phyloP scores from a whole-genome alignment of 257 asterid genomes.

The Parsonsia alboflavescens region DNA sequence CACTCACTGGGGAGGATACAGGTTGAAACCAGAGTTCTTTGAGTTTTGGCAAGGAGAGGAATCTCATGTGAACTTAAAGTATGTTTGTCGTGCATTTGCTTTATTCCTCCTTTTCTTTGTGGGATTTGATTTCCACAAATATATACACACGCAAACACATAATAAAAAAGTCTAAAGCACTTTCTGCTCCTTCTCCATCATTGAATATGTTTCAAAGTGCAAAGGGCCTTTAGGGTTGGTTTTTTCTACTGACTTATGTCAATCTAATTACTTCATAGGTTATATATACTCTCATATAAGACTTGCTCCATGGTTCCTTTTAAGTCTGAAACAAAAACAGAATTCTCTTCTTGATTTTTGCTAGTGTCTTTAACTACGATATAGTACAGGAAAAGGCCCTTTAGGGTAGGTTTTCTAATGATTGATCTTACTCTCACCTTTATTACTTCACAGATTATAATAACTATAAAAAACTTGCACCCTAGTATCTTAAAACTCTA shows the following conservation, averaged over 20 bases:
- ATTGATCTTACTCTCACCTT: background rate
- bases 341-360: too few relatives aligned
- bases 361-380: too few relatives aligned
- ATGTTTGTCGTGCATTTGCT: background rate
- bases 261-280: too few relatives aligned
- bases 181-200: background rate
- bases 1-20: slow-evolving; percentile 73
- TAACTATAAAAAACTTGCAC: background rate
- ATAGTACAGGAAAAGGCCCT: background rate
- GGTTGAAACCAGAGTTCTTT: slow-evolving; percentile 63
- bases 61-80: slow-evolving; percentile 39
- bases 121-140: background rate
- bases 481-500: background rate
- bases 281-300: too few relatives aligned
- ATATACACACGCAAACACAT: too few relatives aligned
- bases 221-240: too few relatives aligned
- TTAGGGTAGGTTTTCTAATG: background rate
- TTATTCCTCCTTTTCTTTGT: background rate
- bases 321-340: too few relatives aligned
- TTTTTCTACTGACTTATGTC: too few relatives aligned
- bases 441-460: background rate
- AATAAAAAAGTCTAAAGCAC: background rate
- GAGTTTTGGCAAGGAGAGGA: slow-evolving; percentile 94
- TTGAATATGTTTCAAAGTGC: background rate
- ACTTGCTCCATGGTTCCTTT: too few relatives aligned